Conservation (phyloP, 768 basidiomycete genomes). For the Leccinum rimulosum region DNA sequence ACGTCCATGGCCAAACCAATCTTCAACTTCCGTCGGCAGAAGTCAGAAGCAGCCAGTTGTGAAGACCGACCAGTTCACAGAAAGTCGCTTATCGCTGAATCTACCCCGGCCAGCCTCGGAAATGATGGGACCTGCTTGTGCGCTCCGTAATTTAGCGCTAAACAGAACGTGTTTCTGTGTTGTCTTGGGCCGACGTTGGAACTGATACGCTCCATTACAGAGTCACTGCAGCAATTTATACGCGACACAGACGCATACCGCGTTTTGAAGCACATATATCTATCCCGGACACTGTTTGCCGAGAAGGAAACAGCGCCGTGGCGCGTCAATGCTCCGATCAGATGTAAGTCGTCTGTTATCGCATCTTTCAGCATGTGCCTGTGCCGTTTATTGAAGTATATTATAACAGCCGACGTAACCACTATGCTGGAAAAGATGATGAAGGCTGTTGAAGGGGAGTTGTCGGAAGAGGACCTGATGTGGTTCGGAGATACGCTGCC, state of each 20-base stretch:
- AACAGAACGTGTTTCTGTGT: slow-evolving; percentile 4
- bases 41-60: neutral
- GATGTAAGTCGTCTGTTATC: neutral
- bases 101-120: slow-evolving; percentile 8
- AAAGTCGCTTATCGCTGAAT: neutral
- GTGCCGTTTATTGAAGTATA: too few species aligned
- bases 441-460: slow-evolving; percentile 12
- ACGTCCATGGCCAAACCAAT: neutral
- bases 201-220: neutral
- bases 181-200: neutral
- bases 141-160: slow-evolving; percentile 18
- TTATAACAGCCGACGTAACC: slow-evolving; percentile 13
- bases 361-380: neutral
- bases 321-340: neutral
- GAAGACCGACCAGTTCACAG: neutral
- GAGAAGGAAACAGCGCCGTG: neutral
- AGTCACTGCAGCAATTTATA: neutral
- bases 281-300: neutral
- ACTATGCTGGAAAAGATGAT: slow-evolving; percentile 21
- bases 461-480: slow-evolving; percentile 16
- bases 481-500: slow-evolving; percentile 15
- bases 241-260: neutral
- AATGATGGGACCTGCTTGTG: slow-evolving; percentile 28
- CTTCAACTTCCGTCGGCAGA: neutral
- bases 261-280: neutral